Evolutionary conservation across 169 alveolate genomes (phyloP).

Genomic region (Plasmodium fragile): DNA sequence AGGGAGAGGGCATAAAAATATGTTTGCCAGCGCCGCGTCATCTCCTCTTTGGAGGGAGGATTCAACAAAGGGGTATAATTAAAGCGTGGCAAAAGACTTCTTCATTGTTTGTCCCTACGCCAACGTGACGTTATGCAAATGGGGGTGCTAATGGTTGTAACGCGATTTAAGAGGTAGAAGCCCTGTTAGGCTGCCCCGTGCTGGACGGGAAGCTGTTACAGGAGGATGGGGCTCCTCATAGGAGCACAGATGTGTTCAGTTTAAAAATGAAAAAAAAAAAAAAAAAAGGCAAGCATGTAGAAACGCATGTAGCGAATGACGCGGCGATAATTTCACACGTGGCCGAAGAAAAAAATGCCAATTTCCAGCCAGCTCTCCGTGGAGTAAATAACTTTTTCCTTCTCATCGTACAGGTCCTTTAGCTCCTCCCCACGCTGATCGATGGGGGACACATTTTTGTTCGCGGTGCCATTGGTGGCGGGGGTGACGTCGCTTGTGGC

Average conservation of each 20-base stretch:
- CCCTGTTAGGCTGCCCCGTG: background rate
- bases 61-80: background rate
- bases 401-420: conserved; percentile 37
- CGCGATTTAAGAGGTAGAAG: background rate
- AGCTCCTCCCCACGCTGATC: background rate
- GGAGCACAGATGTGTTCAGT: background rate
- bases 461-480: no score
- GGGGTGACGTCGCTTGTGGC: no score
- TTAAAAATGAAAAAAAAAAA: no score
- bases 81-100: background rate
- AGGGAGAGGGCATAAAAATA: background rate
- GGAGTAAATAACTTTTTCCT: conserved; percentile 33
- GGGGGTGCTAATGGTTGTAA: background rate
- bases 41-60: background rate
- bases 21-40: background rate
- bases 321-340: background rate
- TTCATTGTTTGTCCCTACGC: background rate
- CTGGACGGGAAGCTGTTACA: background rate
- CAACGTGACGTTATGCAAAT: background rate
- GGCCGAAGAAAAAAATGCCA: conserved; percentile 59
- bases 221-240: background rate
- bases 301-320: no score
- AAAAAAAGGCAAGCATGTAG: background rate
- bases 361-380: conserved; percentile 74
- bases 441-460: background rate